Percentiles rank a stretch among this genome's conserved stretches.
Evolutionary conservation across 1,139 yeast genomes (phyloP).

Genomic region (Keqinozyma sinolaborantium): DNA sequence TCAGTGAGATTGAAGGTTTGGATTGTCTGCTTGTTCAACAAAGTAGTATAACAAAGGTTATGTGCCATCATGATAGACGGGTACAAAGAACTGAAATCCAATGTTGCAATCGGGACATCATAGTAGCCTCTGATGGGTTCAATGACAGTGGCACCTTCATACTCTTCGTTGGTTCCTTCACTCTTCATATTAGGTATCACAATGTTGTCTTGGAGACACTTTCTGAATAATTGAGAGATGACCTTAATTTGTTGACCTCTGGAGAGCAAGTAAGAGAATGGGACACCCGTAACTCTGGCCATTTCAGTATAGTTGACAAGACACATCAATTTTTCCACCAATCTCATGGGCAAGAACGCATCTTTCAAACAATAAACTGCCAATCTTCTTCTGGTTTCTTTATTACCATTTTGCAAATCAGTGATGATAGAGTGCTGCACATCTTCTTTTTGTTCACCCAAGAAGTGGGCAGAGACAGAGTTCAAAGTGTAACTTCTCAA

Average conservation of each 20-base stretch:
- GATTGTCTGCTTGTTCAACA: conserved; percentile 68
- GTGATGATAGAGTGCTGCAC: conserved; percentile 97
- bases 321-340: conserved; percentile 92
- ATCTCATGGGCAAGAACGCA: conserved; percentile 84
- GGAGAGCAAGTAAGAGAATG: conserved; percentile 81
- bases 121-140: conserved; percentile 95
- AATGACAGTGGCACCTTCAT: conserved; percentile 98
- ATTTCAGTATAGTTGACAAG: conserved; percentile 95
- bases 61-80: conserved; percentile 99
- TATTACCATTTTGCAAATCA: conserved; percentile 86
- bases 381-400: conserved; percentile 88
- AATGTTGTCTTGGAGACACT: conserved; percentile 79
- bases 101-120: conserved; percentile 94
- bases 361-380: conserved; percentile 98
- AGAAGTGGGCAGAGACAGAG: conserved; percentile 90
- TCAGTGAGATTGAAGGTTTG: conserved; percentile 60
- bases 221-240: conserved; percentile 89
- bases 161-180: conserved; percentile 84
- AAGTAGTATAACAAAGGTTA: conserved; percentile 90
- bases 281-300: conserved; percentile 99
- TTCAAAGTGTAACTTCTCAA: conserved; percentile 91
- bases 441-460: conserved; percentile 96
- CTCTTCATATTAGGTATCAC: conserved; percentile 88
- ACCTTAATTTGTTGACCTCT: conserved; percentile 99
- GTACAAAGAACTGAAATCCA: conserved; percentile 95